Evolutionary conservation across 2,329 filamentous ascomycete genomes (phyloP), one percentile per base, ranked within the genome.

Genomic region (Alternaria burnsii): DNA sequence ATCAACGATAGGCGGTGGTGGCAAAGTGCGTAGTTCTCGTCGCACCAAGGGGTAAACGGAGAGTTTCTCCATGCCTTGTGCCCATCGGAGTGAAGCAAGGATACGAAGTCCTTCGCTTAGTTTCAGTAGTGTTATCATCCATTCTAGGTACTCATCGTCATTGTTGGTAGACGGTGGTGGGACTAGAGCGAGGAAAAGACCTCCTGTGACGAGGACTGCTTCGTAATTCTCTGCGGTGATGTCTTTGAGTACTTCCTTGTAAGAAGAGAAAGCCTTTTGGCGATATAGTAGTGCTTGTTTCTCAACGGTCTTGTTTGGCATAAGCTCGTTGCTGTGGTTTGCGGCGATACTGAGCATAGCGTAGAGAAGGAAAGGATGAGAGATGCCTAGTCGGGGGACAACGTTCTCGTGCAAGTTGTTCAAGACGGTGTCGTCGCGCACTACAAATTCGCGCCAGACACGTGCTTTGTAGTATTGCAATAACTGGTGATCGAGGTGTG

Each of bases 181-280:
- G 0, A 73, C 59, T 26, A 77, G 59, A 3, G 67, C 53, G 20
- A 73, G 63, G 22, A 76, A 58, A 22, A 72, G 67, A 11, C 69
- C 61, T 0, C 68, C 66, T 5, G 74, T 76, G 2, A 73, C 46
- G 14, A 77, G 66, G 1, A 77, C 60, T 4, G 70, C 58, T 56
- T 77, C 72, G 60, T 77, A 77, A 52, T 74, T 76, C 0, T 74
- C 70, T 3, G 62, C 53, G 1, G 73, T 76, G 58, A 77, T 76
- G 41, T 69, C 68, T 32, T 69, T 46, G 4, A 77, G 61, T 9
- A 68, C 66, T 47, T 69, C 65, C 55, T 61, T 72, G 59, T 76
- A 76, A 16, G 61, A 55, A 8, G 62, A 22, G 20, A 76, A 68
- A 0, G 72, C 70, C 43, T 69, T 74, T 42, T 75, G 71, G 1